A percentile compares a stretch with the other conserved stretches of the same genome.
These are phyloP conservation scores for Helotiales sp. DNA, from an alignment of 2,329 filamentous ascomycete species.

Conservation along the genomic window DNA sequence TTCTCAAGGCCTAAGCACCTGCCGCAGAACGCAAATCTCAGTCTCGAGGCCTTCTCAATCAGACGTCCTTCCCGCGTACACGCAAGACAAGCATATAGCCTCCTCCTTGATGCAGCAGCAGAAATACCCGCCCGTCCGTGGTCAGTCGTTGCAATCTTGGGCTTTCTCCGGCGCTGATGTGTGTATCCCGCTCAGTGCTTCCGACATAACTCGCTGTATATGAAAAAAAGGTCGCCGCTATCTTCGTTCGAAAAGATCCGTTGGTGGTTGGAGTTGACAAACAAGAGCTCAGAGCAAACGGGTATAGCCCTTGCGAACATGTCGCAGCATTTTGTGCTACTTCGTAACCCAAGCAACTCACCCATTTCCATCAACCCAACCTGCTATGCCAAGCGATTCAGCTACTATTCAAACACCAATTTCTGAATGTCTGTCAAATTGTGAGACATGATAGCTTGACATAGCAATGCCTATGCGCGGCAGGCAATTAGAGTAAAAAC, in stretches of 20 bases:
- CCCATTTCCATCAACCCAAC: not conserved
- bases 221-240: not conserved
- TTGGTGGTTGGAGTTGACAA: not conserved
- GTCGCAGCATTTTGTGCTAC: not conserved
- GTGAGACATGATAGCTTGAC: constrained; percentile 11
- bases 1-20: not conserved
- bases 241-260: not conserved
- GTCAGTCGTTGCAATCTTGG: not conserved
- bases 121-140: not conserved
- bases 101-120: not conserved
- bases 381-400: not conserved
- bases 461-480: constrained; percentile 16
- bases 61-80: not conserved
- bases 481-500: constrained; percentile 9
- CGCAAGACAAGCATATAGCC: not conserved
- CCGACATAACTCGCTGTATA: not conserved
- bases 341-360: not conserved
- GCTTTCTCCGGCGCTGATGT: not conserved
- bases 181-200: not conserved
- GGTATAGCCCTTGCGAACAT: not conserved
- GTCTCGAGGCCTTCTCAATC: not conserved
- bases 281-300: not conserved
- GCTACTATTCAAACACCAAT: not conserved
- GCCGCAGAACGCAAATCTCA: not conserved
- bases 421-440: not conserved